Base-by-base conservation (phyloP, 805 yeast species). In the Scheffersomyces spartinae region DNA sequence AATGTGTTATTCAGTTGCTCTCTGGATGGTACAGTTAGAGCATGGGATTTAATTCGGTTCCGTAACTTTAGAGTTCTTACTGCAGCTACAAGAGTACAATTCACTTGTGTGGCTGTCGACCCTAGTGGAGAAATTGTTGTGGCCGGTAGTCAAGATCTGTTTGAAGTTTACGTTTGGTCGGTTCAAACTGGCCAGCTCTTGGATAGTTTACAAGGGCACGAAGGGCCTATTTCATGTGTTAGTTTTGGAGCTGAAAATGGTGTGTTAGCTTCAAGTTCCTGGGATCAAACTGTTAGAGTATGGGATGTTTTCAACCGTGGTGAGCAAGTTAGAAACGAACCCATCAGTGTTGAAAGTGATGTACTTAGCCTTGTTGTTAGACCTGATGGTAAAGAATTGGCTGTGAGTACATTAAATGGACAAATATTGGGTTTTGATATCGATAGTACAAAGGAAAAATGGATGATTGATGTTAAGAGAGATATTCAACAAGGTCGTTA, bases 41-140 rank as follows among this genome's bases (percentile, higher is more conserved):
- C 98, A 0, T 91, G 95, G 94, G 98, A 91, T 61, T 61, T 91
- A 34, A 68, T 86, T 18, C 66, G 98, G 40, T 91, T 79, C 50
- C 72, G 98, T 48, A 91, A 91, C 46, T 91, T 91, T 61, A 68
- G 97, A 40, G 84, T 95, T 0, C 86, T 88, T 47, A 85, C 97
- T 0, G 91, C 96, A 0, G 74, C 95, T 3, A 77, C 76, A 36
- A 66, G 97, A 40, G 61, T 86, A 15, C 95, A 85, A 45, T 91
- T 88, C 52, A 76, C 74, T 26, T 71, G 84, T 27, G 55, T 91
- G 32, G 97, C 97, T 0, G 94, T 85, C 21, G 98, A 91, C 50
- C 95, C 97, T 15, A 79, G 94, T 43, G 98, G 97, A 17, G 98
- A 91, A 52, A 76, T 91, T 26, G 91, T 91, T 3, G 85, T 91